These are phyloP conservation scores for Epichloe brachyelytri DNA, from an alignment of 2,329 filamentous ascomycete genomes.

Conservation along the genomic window DNA sequence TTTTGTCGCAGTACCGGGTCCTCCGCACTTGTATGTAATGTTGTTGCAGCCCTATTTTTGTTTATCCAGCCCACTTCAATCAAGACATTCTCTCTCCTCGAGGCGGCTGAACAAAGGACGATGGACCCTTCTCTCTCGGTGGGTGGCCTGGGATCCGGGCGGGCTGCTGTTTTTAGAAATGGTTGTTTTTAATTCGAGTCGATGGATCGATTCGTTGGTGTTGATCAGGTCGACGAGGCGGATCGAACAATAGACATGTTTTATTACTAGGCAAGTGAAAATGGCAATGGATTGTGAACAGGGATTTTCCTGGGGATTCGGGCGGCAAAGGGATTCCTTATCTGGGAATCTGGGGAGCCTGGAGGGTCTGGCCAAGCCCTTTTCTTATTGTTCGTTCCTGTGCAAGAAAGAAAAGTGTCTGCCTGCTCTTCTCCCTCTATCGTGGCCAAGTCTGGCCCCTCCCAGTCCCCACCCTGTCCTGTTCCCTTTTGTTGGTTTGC, in stretches of 20 bases:
- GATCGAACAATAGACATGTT: neutral
- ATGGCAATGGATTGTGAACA: neutral
- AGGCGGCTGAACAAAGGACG: neutral
- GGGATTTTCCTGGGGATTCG: neutral
- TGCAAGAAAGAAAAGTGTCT: neutral
- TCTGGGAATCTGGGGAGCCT: neutral
- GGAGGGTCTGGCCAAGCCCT: neutral
- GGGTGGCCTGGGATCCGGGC: neutral
- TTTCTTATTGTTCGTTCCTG: neutral
- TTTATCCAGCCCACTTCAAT: neutral
- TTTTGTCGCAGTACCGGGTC: too few species aligned
- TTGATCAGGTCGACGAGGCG: too few species aligned
- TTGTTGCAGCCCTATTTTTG: neutral
- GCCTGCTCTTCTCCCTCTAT: neutral
- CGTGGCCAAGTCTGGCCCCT: neutral
- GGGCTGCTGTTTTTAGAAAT: neutral
- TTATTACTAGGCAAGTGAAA: neutral
- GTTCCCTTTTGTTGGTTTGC: neutral
- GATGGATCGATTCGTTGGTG: neutral
- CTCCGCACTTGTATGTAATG: neutral
- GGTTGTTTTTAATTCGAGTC: neutral
- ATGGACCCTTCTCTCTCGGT: neutral
- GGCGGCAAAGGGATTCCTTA: constrained; percentile 1
- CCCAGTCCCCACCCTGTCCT: neutral
- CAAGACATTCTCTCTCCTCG: neutral